Conservation (phyloP, 2,329 filamentous ascomycete genomes). For the Pseudocercospora eumusae region DNA sequence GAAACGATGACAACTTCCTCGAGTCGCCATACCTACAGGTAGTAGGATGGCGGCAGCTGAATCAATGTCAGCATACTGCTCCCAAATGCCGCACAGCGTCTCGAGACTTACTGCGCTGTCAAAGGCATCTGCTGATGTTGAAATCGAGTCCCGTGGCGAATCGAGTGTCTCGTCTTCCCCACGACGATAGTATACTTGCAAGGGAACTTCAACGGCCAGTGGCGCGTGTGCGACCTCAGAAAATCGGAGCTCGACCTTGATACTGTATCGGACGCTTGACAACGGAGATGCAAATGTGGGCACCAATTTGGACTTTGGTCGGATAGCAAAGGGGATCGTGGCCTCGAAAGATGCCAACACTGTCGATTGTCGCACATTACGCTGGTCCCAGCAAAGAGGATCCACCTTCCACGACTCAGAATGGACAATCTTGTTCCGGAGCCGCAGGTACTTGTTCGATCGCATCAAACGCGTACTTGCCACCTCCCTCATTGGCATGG, state of each 20-base stretch:
- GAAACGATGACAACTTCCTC: background rate
- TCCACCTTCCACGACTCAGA: background rate
- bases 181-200: background rate
- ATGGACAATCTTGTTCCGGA: background rate
- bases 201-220: background rate
- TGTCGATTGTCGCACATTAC: background rate
- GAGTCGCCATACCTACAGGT: background rate
- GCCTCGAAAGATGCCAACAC: background rate
- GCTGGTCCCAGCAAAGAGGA: background rate
- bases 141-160: background rate
- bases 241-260: background rate
- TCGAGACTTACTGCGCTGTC: background rate
- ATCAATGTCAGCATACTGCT: background rate
- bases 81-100: background rate
- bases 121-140: background rate
- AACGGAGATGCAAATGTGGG: background rate
- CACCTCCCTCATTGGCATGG: background rate
- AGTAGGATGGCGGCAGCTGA: background rate
- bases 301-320: background rate
- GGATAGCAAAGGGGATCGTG: background rate
- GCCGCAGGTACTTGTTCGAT: conserved; percentile 1
- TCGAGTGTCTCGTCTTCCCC: background rate
- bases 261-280: background rate
- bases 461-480: background rate
- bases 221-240: background rate